Evolutionary conservation across 441 rosid species (phyloP), one percentile per base, ranked within the genome.

Genomic region (Flueggea neowawraea): DNA sequence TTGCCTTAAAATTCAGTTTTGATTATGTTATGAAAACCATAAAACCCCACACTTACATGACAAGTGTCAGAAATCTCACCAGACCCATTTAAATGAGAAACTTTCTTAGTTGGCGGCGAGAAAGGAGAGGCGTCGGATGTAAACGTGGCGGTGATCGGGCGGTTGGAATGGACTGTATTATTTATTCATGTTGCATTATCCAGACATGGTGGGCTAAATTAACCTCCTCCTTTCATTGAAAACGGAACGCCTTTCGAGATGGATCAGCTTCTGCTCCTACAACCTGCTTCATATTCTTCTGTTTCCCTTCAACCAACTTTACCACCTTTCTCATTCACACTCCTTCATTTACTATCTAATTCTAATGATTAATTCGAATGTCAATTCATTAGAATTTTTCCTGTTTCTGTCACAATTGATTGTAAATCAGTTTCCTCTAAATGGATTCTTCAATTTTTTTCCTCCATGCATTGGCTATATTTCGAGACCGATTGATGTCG

Each of bases 181-280:
- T 63, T 63, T 22, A 22, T 22, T 22, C 60, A 57, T 69, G 28
- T 22, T 22, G 28, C 2, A 53, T 63, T 65, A 62, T 65, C 70
- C 12, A 44, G 61, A 62, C 44, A 55, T 52, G 73, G 10, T 54
- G 60, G 12, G 7, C 7, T 54, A 63, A 41, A 15, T 43, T 33
- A 69, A 54, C 28, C 58, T 52, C 39, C 65, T 54, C 65, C 56
- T 17, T 17, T 39, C 50, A 9, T 58, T 57, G 48, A 56, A 74
- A 55, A 22, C 12, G 61, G 79, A 78, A 67, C 84, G 75, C 85
- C 36, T 73, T 69, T 69, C 85, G 75, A 84, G 85, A 65, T 31
- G 82, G 85, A 75, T 82, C 76, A 82, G 83, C 75, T 78, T 54
- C 72, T 54, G 62, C 56, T 63, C 57, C 64, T n/a, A 31, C 32